Evolutionary conservation across 441 rosid genomes (phyloP).

Genomic region (Bocquillonia castaneifolia): DNA sequence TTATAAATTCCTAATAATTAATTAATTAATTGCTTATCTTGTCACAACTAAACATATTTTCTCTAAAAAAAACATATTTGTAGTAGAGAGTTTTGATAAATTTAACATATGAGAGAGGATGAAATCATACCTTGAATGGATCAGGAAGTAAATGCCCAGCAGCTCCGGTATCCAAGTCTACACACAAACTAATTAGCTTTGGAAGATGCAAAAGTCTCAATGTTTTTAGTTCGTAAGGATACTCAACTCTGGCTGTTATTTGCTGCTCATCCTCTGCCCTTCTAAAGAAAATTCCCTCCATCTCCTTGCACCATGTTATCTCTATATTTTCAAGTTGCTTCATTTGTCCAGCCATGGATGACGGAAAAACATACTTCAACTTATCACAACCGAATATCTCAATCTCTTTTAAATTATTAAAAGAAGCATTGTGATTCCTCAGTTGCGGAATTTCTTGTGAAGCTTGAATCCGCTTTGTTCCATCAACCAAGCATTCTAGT

Average conservation of each 20-base stretch:
- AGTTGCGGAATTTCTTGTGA: not conserved
- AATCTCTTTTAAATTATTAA: not conserved
- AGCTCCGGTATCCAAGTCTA: too few species aligned
- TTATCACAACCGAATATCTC: not conserved
- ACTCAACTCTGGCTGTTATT: not conserved
- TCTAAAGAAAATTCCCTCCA: not conserved
- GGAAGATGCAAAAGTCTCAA: not conserved
- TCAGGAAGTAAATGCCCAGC: not conserved
- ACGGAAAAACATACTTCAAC: not conserved
- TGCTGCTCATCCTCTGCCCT: not conserved
- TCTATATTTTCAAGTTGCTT: not conserved
- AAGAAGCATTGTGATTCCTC: not conserved
- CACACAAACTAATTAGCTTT: too few species aligned
- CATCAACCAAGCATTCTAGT: too few species aligned
- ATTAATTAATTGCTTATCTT: too few species aligned
- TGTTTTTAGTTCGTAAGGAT: not conserved
- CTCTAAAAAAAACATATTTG: too few species aligned
- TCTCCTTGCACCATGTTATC: not conserved
- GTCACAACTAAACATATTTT: too few species aligned
- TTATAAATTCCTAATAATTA: too few species aligned
- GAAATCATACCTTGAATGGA: not conserved
- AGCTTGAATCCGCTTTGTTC: too few species aligned
- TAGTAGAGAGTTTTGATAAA: too few species aligned
- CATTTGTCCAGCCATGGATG: not conserved
- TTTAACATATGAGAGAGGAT: too few species aligned